Evolutionary conservation across 371 early-diverging fungal species (phyloP).

Genomic region (Mucor lusitanicus): DNA sequence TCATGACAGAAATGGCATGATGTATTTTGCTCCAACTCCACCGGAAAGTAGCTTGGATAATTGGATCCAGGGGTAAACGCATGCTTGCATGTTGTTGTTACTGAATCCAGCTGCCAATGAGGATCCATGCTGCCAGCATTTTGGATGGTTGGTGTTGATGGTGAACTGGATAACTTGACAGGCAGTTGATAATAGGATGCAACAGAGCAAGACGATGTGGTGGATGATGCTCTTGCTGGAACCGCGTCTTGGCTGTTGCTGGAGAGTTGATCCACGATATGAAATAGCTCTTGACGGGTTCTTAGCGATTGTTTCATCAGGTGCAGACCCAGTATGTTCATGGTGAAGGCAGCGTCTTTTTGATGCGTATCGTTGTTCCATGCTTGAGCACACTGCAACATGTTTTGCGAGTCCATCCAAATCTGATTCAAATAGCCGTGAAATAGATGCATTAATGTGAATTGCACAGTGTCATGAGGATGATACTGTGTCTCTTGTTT

Average conservation of each 20-base stretch:
- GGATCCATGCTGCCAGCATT: background rate
- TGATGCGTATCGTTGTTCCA: background rate
- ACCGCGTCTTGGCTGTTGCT: background rate
- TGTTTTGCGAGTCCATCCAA: slow-evolving; percentile 16
- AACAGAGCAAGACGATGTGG: background rate
- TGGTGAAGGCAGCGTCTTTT: background rate
- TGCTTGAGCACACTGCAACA: slow-evolving; percentile 9
- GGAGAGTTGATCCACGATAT: background rate
- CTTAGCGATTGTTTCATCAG: slow-evolving; percentile 13
- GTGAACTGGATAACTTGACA: slow-evolving; percentile 4
- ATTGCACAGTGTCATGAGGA: background rate
- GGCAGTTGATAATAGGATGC: background rate
- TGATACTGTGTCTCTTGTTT: background rate
- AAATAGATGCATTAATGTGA: slow-evolving; percentile 4
- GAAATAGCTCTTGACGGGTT: slow-evolving; percentile 8
- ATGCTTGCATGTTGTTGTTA: background rate
- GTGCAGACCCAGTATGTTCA: slow-evolving; percentile 10
- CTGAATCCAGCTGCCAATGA: background rate
- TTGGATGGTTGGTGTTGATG: slow-evolving; percentile 10
- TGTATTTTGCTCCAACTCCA: background rate
- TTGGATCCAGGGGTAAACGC: background rate
- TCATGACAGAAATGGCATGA: background rate
- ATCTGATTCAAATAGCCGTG: slow-evolving; percentile 10
- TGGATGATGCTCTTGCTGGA: background rate
- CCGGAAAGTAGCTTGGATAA: slow-evolving; percentile 1